Base-by-base conservation (phyloP, 2,329 filamentous ascomycete species). In the Cytospora mali region DNA sequence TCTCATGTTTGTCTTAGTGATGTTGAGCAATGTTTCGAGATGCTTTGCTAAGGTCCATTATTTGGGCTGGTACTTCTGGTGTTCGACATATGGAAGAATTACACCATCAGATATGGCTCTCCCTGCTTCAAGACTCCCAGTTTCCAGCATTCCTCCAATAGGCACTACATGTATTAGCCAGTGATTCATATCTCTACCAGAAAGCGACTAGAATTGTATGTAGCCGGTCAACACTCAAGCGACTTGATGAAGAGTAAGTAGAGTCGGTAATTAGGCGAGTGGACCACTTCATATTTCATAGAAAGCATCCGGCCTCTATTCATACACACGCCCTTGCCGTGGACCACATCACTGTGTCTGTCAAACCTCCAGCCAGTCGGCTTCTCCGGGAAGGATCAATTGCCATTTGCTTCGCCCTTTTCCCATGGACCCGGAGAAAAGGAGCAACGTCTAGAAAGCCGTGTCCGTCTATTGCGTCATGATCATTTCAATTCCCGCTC, bases 391-490 rank as follows among this genome's bases (percentile, higher is more conserved):
- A 11, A 6, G 54, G 21, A 18, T 46, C 14, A n/a, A 57, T 25
- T 29, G 25, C 18, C 29, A n/a, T 5, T 27, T 18, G 6, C 13
- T 27, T 58, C 50, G 39, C 2, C 14, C 39, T 18, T 39, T 59
- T 35, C 33, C 35, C n/a, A n/a, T 23, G 35, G 42, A 49, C 55
- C 54, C 18, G 9, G 42, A 39, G 16, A 62, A 58, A 29, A 46
- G 27, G 49, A 35, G 33, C 25, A 46, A 46, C 42, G 56, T 63
- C 60, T 65, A 63, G 61, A 49, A 62, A 62, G 23, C 53, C 33
- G 55, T 31, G 29, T 52, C 55, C 42, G 56, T 65, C 60, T 62
- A 60, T 65, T 53, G 64, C 54, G 46, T 60, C 61, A 60, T 56
- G 55, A 57, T 49, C 42, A n/a, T 46, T 46, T 46, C 42, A 46